These are phyloP conservation scores for Cordyceps militaris DNA, from an alignment of 2,329 filamentous ascomycete species.

Conservation along the genomic window DNA sequence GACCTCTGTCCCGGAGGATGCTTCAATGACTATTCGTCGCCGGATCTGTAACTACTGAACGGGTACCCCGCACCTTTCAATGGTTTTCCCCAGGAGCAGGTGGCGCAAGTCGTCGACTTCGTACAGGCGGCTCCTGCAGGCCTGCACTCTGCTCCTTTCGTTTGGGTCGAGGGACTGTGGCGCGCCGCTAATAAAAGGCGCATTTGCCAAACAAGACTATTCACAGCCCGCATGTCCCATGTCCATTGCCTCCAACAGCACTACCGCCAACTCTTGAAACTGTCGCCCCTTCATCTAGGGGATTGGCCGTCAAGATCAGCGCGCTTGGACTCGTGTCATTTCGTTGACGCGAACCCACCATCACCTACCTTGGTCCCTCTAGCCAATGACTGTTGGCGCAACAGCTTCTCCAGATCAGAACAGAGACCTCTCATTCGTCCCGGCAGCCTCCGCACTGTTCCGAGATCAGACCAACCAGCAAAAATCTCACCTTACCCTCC, in stretches of 20 bases:
- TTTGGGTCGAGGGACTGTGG: background rate
- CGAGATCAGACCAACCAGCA: conserved; percentile 6
- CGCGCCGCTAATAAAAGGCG: background rate
- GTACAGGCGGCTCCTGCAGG: background rate
- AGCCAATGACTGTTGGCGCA: background rate
- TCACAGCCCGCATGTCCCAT: background rate
- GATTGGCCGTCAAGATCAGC: background rate
- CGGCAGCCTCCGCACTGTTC: conserved; percentile 2
- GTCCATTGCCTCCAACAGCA: background rate
- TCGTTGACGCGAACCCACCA: background rate
- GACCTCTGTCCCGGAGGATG: background rate
- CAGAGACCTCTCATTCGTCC: conserved; percentile 2
- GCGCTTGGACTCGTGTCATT: background rate
- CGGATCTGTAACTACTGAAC: background rate
- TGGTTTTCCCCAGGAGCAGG: background rate
- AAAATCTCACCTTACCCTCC: conserved; percentile 7
- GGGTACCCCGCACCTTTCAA: background rate
- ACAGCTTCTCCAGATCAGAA: background rate
- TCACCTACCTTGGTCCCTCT: background rate
- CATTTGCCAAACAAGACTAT: background rate
- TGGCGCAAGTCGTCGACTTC: background rate
- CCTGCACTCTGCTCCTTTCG: background rate
- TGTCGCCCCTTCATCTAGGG: background rate
- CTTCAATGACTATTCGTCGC: background rate
- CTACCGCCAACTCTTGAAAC: background rate